Evolutionary conservation across 805 yeast genomes (phyloP).

Genomic region (Teunomyces pallodes): DNA sequence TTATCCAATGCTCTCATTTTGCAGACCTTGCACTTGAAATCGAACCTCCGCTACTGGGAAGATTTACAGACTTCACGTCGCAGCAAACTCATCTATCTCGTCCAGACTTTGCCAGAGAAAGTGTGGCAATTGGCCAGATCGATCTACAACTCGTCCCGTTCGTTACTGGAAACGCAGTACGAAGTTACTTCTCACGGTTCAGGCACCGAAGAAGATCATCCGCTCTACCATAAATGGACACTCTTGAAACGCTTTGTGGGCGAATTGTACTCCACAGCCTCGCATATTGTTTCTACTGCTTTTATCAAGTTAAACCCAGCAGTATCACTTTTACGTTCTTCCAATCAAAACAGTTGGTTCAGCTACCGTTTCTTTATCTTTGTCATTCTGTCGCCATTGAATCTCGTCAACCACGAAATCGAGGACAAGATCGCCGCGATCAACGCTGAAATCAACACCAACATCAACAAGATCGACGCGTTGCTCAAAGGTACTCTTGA

Average conservation of each 20-base stretch:
- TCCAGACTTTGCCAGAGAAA: conserved; percentile 35
- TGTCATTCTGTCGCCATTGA: conserved; percentile 17
- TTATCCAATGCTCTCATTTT: conserved; percentile 33
- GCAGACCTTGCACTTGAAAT: conserved; percentile 31
- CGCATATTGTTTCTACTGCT: conserved; percentile 4
- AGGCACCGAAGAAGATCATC: conserved; percentile 17
- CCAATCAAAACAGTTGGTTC: conserved; percentile 4
- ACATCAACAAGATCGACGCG: conserved; percentile 22
- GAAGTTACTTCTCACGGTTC: conserved; percentile 5
- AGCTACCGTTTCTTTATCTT: conserved; percentile 5
- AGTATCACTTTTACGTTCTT: conserved; percentile 11
- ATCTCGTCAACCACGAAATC: conserved; percentile 25
- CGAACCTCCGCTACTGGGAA: conserved; percentile 36
- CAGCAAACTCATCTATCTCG: conserved; percentile 28
- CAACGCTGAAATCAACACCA: conserved; percentile 19
- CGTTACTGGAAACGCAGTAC: conserved; percentile 3
- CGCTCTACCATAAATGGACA: conserved; percentile 11
- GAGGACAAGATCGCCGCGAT: conserved; percentile 18
- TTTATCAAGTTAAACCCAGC: conserved; percentile 16
- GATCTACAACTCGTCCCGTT: conserved; percentile 5
- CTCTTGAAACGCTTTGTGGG: conserved; percentile 8
- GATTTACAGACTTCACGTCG: conserved; percentile 22
- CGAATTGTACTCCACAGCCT: conserved; percentile 6
- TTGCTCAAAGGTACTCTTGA: conserved; percentile 18
- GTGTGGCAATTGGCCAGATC: conserved; percentile 14